Evolutionary conservation across 768 basidiomycete species (phyloP), one percentile per base, ranked within the genome.

Genomic region (Macrolepiota dolichaula): DNA sequence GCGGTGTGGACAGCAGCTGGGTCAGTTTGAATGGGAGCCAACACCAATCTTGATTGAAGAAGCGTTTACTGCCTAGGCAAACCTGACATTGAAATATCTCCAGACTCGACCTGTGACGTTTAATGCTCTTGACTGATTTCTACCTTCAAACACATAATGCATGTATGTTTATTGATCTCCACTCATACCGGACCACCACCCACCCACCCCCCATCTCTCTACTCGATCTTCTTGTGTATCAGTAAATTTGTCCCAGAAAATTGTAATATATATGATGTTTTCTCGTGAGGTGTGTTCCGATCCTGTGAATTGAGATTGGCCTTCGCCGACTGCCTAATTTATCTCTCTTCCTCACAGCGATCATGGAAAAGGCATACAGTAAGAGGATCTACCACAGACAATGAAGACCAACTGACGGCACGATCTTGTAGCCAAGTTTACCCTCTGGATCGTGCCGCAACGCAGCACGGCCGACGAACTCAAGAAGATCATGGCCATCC

Each of bases 381-480:
- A 57, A 57, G 55, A 11, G 15, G 42, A 38, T 22, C 2, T 49
- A 32, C 22, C 13, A 12, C 6, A 57, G 19, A 17, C 25, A 4
- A 42, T 4, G 6, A 22, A 4, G 15, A 57, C 27, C 17, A 32
- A 32, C 29, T 35, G 12, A 46, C 27, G 1, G 7, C n/a, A 17
- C 36, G 22, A 57, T 24, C n/a, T 4, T 3, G 4, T 36, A 55
- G 53, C 51, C n/a, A 19, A 17, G n/a, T 40, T 55, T 46, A 76
- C 87, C 13, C 73, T 92, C 3, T 93, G 91, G 91, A 79, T 93
- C 32, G 84, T 92, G 13, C 88, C 90, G 4, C 67, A 76, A 15
- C 63, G 70, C n/a, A 57, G 67, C 9, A 80, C 84, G 63, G 73
- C 80, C 2, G 62, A 72, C 17, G 74, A 71, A 37, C 75, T 92